A percentile compares a stretch with the other conserved stretches of the same genome.
These are phyloP conservation scores for Madurella fahalii DNA, from an alignment of 2,329 filamentous ascomycete species.

Conservation along the genomic window DNA sequence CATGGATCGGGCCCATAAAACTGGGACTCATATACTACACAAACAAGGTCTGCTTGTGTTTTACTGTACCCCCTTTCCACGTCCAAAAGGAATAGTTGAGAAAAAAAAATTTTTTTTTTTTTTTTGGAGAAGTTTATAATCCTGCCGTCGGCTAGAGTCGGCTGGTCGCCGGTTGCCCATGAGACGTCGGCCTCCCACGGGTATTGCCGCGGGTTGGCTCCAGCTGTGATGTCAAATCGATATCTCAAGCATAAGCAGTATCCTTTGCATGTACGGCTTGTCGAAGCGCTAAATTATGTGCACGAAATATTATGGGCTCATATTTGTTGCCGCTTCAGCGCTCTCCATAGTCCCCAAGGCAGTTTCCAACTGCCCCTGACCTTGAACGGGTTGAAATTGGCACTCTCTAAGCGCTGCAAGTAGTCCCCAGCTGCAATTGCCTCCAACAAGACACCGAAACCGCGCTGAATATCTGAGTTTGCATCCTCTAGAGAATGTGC, in stretches of 20 bases:
- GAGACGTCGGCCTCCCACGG: too few relatives aligned
- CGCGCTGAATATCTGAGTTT: conserved; percentile 47
- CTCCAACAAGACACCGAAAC: conserved; percentile 77
- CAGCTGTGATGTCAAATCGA: too few relatives aligned
- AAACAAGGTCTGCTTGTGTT: too few relatives aligned
- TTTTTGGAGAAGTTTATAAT: too few relatives aligned
- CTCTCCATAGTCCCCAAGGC: conserved; percentile 68
- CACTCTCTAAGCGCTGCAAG: conserved; percentile 69
- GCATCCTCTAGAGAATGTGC: conserved; percentile 35
- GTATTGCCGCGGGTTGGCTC: too few relatives aligned
- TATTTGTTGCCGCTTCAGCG: conserved; percentile 46
- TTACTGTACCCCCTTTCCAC: too few relatives aligned
- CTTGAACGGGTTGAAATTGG: conserved; percentile 79
- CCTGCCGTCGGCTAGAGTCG: neutral
- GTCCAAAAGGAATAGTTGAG: too few relatives aligned
- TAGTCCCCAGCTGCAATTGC: conserved; percentile 75
- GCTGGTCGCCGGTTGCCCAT: neutral
- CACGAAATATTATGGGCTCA: conserved; percentile 24
- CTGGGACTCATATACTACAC: too few relatives aligned
- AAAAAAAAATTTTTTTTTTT: too few relatives aligned
- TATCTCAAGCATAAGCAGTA: too few relatives aligned
- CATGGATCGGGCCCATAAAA: too few relatives aligned
- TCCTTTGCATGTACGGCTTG: neutral
- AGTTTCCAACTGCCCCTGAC: conserved; percentile 71
- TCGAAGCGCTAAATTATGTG: neutral